These are phyloP conservation scores for Eimeria mitis DNA, from an alignment of 169 alveolate species.

Conservation along the genomic window DNA sequence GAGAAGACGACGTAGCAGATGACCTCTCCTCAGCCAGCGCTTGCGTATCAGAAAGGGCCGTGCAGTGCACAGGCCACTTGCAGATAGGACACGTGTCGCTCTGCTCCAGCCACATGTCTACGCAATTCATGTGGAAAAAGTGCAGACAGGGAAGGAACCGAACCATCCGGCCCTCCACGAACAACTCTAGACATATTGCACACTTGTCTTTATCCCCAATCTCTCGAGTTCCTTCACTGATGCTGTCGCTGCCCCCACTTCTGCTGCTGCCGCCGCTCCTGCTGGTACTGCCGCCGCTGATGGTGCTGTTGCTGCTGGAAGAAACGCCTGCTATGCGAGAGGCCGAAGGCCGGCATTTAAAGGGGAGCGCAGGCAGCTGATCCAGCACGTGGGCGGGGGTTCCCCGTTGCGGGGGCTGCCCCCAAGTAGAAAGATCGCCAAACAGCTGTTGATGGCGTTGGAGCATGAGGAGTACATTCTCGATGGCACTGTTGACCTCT, in stretches of 20 bases:
- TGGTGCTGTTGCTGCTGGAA: neutral
- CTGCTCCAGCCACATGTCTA: constrained; percentile 39
- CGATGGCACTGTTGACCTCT: neutral
- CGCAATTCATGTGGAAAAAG: constrained; percentile 27
- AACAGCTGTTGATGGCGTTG: constrained; percentile 42
- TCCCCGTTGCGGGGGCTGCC: constrained; percentile 26
- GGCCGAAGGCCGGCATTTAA: constrained; percentile 10
- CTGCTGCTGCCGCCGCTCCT: neutral
- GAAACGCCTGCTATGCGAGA: neutral
- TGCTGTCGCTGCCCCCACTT: neutral
- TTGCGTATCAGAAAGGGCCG: constrained; percentile 18
- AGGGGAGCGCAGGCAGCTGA: constrained; percentile 50
- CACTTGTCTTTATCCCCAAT: constrained; percentile 16
- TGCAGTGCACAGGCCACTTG: constrained; percentile 43
- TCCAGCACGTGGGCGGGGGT: constrained; percentile 33
- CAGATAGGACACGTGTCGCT: constrained; percentile 38
- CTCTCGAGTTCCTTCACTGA: neutral
- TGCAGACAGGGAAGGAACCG: constrained; percentile 47
- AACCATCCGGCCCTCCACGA: constrained; percentile 12
- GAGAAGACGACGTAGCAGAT: neutral
- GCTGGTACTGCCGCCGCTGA: neutral
- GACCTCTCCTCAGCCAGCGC: neutral
- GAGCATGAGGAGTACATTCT: neutral
- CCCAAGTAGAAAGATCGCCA: neutral
- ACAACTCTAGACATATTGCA: constrained; percentile 29